These are phyloP conservation scores for Pythium folliculosum DNA, from an alignment of 352 stramenopile species.

Conservation along the genomic window DNA sequence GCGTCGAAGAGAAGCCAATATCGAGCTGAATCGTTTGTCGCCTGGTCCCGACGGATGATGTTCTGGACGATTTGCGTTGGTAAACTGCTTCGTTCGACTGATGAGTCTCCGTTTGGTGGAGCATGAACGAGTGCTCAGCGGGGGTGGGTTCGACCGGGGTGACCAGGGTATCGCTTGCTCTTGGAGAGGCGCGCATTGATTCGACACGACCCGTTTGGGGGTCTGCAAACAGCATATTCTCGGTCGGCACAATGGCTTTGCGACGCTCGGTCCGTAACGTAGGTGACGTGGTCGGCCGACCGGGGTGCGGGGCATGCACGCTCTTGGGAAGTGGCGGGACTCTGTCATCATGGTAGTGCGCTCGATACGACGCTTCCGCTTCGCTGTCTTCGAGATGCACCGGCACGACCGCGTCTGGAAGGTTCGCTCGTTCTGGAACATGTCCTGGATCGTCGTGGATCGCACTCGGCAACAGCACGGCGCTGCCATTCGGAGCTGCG, in stretches of 20 bases:
- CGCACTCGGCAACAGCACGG: background rate
- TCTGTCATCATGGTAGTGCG: background rate
- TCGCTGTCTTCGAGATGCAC: no score
- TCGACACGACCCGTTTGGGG: background rate
- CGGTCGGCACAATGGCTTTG: conserved; percentile 6
- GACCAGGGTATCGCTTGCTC: conserved; percentile 9
- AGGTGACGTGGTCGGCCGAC: background rate
- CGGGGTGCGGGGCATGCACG: no score
- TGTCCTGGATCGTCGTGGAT: background rate
- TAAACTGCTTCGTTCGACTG: no score
- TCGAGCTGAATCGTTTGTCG: no score
- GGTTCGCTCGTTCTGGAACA: background rate
- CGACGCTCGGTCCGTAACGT: background rate
- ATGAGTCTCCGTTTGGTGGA: no score
- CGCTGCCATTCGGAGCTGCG: no score
- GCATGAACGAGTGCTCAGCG: no score
- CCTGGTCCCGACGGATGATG: no score
- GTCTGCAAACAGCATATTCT: conserved; percentile 25
- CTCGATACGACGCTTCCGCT: no score
- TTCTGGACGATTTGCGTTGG: no score
- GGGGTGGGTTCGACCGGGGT: background rate
- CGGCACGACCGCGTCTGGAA: background rate
- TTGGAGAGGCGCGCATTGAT: background rate
- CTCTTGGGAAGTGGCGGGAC: no score
- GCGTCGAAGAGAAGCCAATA: no score